Base-by-base conservation (phyloP, 2,329 filamentous ascomycete genomes). In the Hirsutella minnesotensis region DNA sequence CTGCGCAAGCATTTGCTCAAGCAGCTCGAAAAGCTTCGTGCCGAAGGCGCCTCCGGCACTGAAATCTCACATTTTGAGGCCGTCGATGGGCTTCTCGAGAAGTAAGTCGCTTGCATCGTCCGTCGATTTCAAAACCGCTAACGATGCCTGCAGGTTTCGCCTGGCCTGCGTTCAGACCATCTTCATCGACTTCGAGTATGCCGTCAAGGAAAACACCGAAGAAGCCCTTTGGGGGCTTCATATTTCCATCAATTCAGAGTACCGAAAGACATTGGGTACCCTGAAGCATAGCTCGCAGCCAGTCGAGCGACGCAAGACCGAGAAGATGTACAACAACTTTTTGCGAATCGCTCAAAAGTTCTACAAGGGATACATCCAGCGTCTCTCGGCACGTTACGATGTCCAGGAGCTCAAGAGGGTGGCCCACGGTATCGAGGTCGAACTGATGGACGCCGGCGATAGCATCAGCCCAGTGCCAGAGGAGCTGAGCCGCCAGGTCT, bases 261-360 rank as follows among this genome's bases (percentile, higher is more conserved):
- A 90, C 65, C 77, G 86, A 55, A 81, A 79, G 56, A 70, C 78
- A 43, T 67, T 90, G 48, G 68, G 70, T 51, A 73, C 72, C 51
- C 66, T 78, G 39, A 67, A 68, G 47, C 62, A 67, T 40, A 62
- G 66, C 46, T 69, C 69, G 43, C 68, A 75, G 46, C 68, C 69
- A 5, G 77, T 83, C 12, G 71, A 78, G 62, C 79, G 78, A 54
- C 79, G 89, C 49, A 92, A 88, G 62, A 69, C 90, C 40, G 82
- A 86, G 59, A 89, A 85, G 63, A 73, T 81, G 49, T 96, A 94
- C 61, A 70, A 82, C 44, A 77, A 79, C 51, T 96, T 94, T 60
- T 78, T 96, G 52, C 94, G 90, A 63, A 82, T 81, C 38, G 84
- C 87, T 50, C 86, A 92, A 62, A 79, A 79, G 54, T 95, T 94